phyloP scores from a whole-genome alignment of 2,329 filamentous ascomycete genomes.

The Zymoseptoria brevis region DNA sequence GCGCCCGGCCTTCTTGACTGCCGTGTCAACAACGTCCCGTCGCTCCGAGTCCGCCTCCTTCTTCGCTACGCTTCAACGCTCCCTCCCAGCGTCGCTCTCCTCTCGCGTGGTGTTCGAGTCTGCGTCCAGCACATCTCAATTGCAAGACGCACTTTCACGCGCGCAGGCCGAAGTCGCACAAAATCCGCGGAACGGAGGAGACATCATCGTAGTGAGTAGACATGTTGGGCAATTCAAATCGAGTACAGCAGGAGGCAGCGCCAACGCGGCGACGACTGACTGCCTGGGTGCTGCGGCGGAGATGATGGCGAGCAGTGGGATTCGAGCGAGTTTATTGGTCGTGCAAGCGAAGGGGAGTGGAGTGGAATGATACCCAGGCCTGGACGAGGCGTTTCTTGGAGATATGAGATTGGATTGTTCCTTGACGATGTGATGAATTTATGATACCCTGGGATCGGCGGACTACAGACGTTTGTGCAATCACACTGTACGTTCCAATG shows the following conservation, averaged over 20 bases:
- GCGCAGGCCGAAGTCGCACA: constrained; percentile 55
- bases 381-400: not conserved
- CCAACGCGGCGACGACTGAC: not conserved
- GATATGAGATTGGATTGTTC: not conserved
- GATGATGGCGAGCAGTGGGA: constrained; percentile 48
- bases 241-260: constrained; percentile 23
- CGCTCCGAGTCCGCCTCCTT: constrained; percentile 42
- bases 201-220: constrained; percentile 61
- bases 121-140: constrained; percentile 33
- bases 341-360: constrained; percentile 49
- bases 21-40: constrained; percentile 1
- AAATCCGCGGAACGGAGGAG: constrained; percentile 57
- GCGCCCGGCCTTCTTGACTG: constrained; percentile 6
- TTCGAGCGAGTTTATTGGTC: constrained; percentile 62
- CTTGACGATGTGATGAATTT: not conserved
- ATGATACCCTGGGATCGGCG: not conserved
- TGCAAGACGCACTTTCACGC: constrained; percentile 43
- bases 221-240: constrained; percentile 30
- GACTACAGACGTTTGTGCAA: not conserved
- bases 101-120: constrained; percentile 53
- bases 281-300: constrained; percentile 55
- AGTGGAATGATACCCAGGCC: constrained; percentile 6
- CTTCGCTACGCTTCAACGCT: constrained; percentile 50
- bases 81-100: constrained; percentile 44
- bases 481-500: not conserved